Conservation (phyloP, 495 filamentous ascomycete species). For the Aspergillus coremiiformis region DNA sequence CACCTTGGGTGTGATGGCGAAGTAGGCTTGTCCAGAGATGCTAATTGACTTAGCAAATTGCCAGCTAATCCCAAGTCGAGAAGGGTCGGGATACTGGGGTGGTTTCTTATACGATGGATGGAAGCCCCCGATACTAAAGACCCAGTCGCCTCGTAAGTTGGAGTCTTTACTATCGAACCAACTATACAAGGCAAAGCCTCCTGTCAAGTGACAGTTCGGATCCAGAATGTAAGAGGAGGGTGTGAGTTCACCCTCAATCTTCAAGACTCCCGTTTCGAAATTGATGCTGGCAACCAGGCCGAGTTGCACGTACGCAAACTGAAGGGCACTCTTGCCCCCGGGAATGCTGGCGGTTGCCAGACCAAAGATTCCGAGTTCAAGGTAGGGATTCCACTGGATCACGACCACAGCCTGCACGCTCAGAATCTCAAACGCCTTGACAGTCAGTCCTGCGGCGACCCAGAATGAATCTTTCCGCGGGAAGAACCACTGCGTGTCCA, state of each 20-base stretch:
- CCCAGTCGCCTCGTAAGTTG: constrained; percentile 36
- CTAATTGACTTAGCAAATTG: constrained; percentile 19
- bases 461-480: constrained; percentile 24
- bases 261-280: constrained; percentile 28
- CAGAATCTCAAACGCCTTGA: constrained; percentile 37
- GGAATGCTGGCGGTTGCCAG: constrained; percentile 33
- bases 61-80: constrained; percentile 39
- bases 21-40: constrained; percentile 41
- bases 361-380: constrained; percentile 35
- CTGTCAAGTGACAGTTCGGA: constrained; percentile 38
- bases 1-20: constrained; percentile 45
- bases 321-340: background rate
- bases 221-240: constrained; percentile 37
- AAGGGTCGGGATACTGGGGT: constrained; percentile 33
- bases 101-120: constrained; percentile 35
- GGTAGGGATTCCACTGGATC: constrained; percentile 17
- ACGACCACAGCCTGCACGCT: constrained; percentile 30
- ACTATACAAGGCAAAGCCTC: constrained; percentile 39
- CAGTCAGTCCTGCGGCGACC: constrained; percentile 34
- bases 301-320: constrained; percentile 36
- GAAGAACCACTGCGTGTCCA: constrained; percentile 16
- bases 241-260: constrained; percentile 34
- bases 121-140: constrained; percentile 48
- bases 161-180: constrained; percentile 34
- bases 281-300: constrained; percentile 31